Percentiles rank a stretch among this genome's conserved stretches.
Conservation (phyloP, 1,284 basidiomycete genomes). For the Ceraceosorus guamensis region DNA sequence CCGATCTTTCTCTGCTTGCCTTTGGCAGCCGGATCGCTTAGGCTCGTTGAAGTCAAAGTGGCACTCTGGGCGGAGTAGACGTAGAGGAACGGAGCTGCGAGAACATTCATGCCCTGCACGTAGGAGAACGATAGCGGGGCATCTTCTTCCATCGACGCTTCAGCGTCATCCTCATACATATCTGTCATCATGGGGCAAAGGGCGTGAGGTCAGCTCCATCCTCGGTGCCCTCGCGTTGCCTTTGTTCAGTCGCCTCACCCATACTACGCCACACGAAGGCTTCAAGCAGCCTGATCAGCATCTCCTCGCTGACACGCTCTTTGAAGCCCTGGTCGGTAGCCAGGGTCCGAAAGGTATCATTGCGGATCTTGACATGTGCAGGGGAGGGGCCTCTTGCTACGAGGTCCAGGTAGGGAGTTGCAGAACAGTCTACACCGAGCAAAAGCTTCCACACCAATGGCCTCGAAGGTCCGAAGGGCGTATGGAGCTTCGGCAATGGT, state of each 20-base stretch:
- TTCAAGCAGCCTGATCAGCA: slow-evolving; percentile 87
- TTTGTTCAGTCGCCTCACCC: slow-evolving; percentile 53
- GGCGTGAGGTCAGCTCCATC: not conserved
- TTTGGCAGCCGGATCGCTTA: no score
- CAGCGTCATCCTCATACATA: not conserved
- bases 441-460: slow-evolving; percentile 34
- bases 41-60: no score
- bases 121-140: slow-evolving; percentile 62
- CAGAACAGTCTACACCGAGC: slow-evolving; percentile 20
- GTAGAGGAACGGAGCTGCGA: slow-evolving; percentile 92
- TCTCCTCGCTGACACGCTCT: slow-evolving; percentile 85
- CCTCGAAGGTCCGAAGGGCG: not conserved
- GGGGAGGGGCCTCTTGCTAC: slow-evolving; percentile 28
- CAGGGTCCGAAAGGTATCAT: slow-evolving; percentile 66
- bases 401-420: slow-evolving; percentile 24
- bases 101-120: slow-evolving; percentile 97
- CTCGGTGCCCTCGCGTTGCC: not conserved
- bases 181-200: not conserved
- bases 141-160: not conserved
- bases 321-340: slow-evolving; percentile 93
- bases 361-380: slow-evolving; percentile 51
- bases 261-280: slow-evolving; percentile 93
- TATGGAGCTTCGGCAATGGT: not conserved
- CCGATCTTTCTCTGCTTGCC: slow-evolving; percentile 56
- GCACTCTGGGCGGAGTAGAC: slow-evolving; percentile 49